phyloP scores from a whole-genome alignment of 352 stramenopile genomes.

The Elongisporangium undulatum region DNA sequence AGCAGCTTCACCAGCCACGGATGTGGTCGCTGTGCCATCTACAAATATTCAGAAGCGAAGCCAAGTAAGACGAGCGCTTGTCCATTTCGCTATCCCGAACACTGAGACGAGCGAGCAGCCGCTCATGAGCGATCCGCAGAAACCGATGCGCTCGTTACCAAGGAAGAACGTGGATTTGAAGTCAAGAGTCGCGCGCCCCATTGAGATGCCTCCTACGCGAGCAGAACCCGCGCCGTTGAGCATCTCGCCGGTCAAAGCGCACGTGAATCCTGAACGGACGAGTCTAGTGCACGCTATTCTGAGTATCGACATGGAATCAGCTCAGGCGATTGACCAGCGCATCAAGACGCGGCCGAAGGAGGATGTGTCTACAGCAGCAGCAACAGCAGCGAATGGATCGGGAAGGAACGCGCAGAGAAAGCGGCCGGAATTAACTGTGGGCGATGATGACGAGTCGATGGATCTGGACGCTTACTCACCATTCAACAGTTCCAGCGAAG shows the following conservation, averaged over 20 bases:
- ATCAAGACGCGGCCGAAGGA: not conserved
- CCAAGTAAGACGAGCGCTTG: not conserved
- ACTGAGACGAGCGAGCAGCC: not conserved
- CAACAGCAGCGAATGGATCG: not conserved
- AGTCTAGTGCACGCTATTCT: slow-evolving; percentile 37
- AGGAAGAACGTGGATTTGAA: not conserved
- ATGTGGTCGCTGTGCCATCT: not conserved
- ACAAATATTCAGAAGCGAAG: not conserved
- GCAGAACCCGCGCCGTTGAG: not conserved
- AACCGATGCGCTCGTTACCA: not conserved
- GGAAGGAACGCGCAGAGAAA: not conserved
- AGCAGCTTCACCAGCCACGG: not conserved
- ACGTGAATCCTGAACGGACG: not conserved
- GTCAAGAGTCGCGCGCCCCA: not conserved
- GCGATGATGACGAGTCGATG: slow-evolving; percentile 19
- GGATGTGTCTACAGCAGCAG: too few relatives aligned
- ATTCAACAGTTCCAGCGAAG: slow-evolving; percentile 11
- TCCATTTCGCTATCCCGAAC: not conserved
- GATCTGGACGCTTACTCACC: slow-evolving; percentile 33
- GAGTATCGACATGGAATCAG: slow-evolving; percentile 43
- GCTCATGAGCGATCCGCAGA: not conserved
- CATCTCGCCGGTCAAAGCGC: slow-evolving; percentile 5
- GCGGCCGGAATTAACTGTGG: not conserved
- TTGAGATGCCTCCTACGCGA: not conserved
- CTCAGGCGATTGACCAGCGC: slow-evolving; percentile 9